These are phyloP conservation scores for Arthonia radiata DNA, from an alignment of 495 filamentous ascomycete species.

Conservation along the genomic window DNA sequence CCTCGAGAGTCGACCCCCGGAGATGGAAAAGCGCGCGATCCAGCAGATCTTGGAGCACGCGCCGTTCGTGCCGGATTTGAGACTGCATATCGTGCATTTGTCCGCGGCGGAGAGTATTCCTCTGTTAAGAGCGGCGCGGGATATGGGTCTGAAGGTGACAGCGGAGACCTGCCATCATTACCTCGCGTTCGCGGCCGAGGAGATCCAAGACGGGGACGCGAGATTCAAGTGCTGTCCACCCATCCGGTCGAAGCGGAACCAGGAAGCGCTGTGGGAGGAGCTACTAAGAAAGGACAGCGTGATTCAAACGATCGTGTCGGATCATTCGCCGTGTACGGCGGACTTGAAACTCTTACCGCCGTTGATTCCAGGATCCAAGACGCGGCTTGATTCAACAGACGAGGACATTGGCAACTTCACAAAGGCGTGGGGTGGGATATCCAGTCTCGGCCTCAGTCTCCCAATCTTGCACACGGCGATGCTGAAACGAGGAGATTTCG, in stretches of 20 bases:
- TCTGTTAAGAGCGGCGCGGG: slow-evolving; percentile 53
- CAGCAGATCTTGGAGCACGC: slow-evolving; percentile 64
- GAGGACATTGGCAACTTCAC: slow-evolving; percentile 61
- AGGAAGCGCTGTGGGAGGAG: slow-evolving; percentile 73
- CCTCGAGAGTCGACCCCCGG: slow-evolving; percentile 67
- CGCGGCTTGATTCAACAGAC: no score
- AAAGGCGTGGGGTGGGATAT: slow-evolving; percentile 88
- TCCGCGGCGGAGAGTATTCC: slow-evolving; percentile 85
- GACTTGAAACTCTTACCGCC: slow-evolving; percentile 71
- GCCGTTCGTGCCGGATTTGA: slow-evolving; percentile 55
- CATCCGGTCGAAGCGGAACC: slow-evolving; percentile 63
- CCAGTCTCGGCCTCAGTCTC: slow-evolving; percentile 74
- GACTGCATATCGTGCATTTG: slow-evolving; percentile 84
- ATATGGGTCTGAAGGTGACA: slow-evolving; percentile 66
- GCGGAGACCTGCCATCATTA: slow-evolving; percentile 99
- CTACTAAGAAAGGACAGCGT: slow-evolving; percentile 38
- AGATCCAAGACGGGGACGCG: slow-evolving; percentile 72
- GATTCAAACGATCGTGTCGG: slow-evolving; percentile 84
- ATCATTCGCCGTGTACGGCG: slow-evolving; percentile 90
- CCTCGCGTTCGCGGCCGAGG: slow-evolving; percentile 68
- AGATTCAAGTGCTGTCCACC: slow-evolving; percentile 96
- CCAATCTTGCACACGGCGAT: slow-evolving; percentile 76
- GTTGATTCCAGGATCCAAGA: slow-evolving; percentile 28
- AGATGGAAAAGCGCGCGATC: slow-evolving; percentile 81
- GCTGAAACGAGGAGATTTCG: slow-evolving; percentile 23